Conservation (phyloP, 371 early-diverging fungal species). For the Mortierella sp. region DNA sequence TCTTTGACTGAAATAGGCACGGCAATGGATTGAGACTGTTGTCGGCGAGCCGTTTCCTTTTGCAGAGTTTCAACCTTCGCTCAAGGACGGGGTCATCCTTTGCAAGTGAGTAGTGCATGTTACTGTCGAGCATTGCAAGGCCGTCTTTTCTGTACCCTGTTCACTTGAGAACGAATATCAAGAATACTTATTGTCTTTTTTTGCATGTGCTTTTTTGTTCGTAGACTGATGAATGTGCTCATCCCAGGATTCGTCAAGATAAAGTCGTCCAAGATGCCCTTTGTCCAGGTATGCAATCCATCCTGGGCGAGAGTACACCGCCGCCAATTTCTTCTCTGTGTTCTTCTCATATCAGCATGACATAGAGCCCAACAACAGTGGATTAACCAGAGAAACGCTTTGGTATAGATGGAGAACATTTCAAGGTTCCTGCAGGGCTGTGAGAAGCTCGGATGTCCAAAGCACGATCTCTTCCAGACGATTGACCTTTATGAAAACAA, state of each 20-base stretch:
- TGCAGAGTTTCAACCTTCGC: constrained; percentile 72
- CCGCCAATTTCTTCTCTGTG: neutral
- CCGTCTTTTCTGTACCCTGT: neutral
- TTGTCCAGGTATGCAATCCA: constrained; percentile 75
- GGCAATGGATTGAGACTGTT: constrained; percentile 75
- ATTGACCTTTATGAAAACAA: constrained; percentile 92
- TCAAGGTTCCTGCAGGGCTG: constrained; percentile 80
- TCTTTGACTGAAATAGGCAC: constrained; percentile 55
- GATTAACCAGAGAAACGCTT: neutral
- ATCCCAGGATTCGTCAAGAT: constrained; percentile 71
- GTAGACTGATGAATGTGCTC: constrained; percentile 72
- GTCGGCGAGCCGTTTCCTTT: constrained; percentile 66
- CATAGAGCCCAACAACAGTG: too few species aligned
- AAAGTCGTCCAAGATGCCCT: constrained; percentile 80
- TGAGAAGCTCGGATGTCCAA: constrained; percentile 82
- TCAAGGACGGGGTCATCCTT: constrained; percentile 88
- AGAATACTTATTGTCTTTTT: neutral
- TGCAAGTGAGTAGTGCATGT: constrained; percentile 84
- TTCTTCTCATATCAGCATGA: too few species aligned
- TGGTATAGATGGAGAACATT: constrained; percentile 87
- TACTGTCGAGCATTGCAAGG: neutral
- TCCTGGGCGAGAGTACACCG: neutral
- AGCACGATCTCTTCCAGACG: constrained; percentile 92
- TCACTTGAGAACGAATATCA: neutral
- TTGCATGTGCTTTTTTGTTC: too few species aligned